These are phyloP conservation scores for Astrocystis sublimbata DNA, from an alignment of 495 filamentous ascomycete genomes.

Conservation along the genomic window DNA sequence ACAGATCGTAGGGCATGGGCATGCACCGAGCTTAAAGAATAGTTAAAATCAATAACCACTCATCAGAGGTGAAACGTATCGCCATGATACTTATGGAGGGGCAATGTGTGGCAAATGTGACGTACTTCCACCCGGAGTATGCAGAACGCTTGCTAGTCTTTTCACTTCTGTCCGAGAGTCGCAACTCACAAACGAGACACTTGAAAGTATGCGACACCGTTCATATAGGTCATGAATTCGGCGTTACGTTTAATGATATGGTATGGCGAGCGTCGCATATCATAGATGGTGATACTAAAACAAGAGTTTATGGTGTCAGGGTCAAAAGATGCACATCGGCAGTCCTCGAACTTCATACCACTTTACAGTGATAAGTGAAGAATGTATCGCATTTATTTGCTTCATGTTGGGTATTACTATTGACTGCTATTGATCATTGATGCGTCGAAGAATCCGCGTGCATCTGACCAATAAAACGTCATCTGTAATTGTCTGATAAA, in stretches of 20 bases:
- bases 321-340: constrained; percentile 28
- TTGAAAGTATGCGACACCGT: too few species aligned
- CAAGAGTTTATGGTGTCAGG: constrained; percentile 25
- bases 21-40: too few species aligned
- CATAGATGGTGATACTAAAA: constrained; percentile 21
- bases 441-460: neutral
- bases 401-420: neutral
- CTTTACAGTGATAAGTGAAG: constrained; percentile 8
- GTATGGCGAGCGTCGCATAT: constrained; percentile 22
- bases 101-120: too few species aligned
- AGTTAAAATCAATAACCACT: too few species aligned
- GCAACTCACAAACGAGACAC: neutral
- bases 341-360: constrained; percentile 20
- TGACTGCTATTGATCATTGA: neutral
- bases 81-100: too few species aligned
- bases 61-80: too few species aligned
- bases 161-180: neutral
- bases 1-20: too few species aligned
- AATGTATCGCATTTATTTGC: neutral
- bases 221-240: too few species aligned
- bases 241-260: too few species aligned
- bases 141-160: too few species aligned
- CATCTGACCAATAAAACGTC: neutral
- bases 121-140: too few species aligned
- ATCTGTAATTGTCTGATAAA: neutral